Evolutionary conservation across 1,284 basidiomycete genomes (phyloP), one percentile per base, ranked within the genome.

Genomic region (Malassezia pachydermatis): DNA sequence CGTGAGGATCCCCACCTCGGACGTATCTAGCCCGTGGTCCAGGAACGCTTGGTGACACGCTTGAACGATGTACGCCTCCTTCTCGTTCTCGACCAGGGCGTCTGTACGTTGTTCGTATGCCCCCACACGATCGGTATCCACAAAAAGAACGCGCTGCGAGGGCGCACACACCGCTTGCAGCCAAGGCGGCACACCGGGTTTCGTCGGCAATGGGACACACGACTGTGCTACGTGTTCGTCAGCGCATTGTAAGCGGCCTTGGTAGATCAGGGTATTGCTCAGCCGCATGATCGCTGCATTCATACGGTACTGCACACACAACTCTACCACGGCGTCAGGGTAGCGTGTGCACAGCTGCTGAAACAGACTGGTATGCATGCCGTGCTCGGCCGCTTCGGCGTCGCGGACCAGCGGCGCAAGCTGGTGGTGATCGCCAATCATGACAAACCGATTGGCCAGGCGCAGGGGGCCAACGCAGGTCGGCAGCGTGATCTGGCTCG

Each of bases 351-450:
- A 87, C 3, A 98, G 78, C 2, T 82, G 78, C 40, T 85, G 81
- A 77, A 99, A 99, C 8, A 98, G 78, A 0, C 87, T 90, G 1
- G 85, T 76, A 57, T 95, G 88, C 22, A 96, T 76, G 0, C 92
- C 94, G 2, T 83, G 86, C 19, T 36, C 44, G 2, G 33, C 35
- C 0, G 94, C 94, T 11, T 78, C 78, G 0, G 74, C 76, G 62
- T 85, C 89, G 46, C 83, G 83, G 23, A 94, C 87, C 83, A 70
- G 53, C 16, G 67, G 94, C 14, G 92, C 89, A 2, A 99, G 80
- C 70, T 99, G 94, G 74, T 85, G 87, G 73, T 96, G 92, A 70
- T 98, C 92, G 2, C 92, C 92, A 9, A 98, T 89, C 7, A 98
- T 81, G 1, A 98, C 81, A 58, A 96, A 99, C 43, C 78, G 86